Percentiles rank a stretch among this genome's conserved stretches.
Conservation (phyloP, 1,284 basidiomycete genomes). For the Leccinum pachyderme region DNA sequence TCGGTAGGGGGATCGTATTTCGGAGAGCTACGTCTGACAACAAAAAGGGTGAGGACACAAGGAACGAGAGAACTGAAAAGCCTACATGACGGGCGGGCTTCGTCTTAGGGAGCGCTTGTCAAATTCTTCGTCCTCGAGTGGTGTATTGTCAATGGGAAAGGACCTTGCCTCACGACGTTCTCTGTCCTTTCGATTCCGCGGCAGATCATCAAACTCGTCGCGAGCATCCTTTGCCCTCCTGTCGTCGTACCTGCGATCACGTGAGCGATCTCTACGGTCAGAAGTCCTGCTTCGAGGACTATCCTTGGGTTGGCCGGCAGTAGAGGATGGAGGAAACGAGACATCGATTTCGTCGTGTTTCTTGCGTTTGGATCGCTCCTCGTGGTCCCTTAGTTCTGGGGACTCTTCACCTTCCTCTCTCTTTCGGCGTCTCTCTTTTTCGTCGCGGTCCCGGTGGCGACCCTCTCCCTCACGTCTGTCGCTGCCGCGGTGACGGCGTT, state of each 20-base stretch:
- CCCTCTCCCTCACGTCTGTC: slow-evolving; percentile 47
- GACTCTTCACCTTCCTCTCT: slow-evolving; percentile 53
- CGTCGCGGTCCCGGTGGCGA: slow-evolving; percentile 45
- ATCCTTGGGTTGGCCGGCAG: slow-evolving; percentile 38
- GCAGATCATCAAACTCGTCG: slow-evolving; percentile 59
- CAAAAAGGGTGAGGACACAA: slow-evolving; percentile 6
- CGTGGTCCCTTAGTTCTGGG: slow-evolving; percentile 41
- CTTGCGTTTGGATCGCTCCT: slow-evolving; percentile 59
- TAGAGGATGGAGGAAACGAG: slow-evolving; percentile 36
- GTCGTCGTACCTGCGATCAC: slow-evolving; percentile 55
- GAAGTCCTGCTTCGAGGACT: slow-evolving; percentile 52
- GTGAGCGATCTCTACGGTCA: slow-evolving; percentile 52
- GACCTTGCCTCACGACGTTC: slow-evolving; percentile 36
- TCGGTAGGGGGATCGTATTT: slow-evolving; percentile 66
- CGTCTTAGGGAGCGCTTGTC: slow-evolving; percentile 31
- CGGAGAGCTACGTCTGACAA: slow-evolving; percentile 63
- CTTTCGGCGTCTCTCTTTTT: slow-evolving; percentile 56
- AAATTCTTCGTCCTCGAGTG: slow-evolving; percentile 34
- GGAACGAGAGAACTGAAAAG: slow-evolving; percentile 21
- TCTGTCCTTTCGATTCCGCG: slow-evolving; percentile 40
- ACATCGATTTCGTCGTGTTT: slow-evolving; percentile 47
- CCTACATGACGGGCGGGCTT: slow-evolving; percentile 44
- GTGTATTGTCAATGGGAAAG: slow-evolving; percentile 28
- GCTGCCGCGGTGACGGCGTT: slow-evolving; percentile 45
- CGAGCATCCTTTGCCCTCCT: slow-evolving; percentile 48